Conservation (phyloP, 768 basidiomycete genomes). For the Naganishia vaughanmartiniae region DNA sequence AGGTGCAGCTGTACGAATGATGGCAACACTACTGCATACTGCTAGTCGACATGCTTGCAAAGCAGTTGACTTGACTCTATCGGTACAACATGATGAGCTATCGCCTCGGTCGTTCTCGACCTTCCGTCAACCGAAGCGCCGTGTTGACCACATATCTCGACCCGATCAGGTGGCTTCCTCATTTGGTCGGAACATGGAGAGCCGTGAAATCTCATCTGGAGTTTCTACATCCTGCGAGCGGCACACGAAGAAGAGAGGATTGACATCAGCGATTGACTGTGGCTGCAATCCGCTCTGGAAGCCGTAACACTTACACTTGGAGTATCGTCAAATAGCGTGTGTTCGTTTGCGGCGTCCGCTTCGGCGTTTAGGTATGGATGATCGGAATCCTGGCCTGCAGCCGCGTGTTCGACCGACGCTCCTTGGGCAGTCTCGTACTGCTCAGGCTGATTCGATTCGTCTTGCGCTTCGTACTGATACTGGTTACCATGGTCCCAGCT, state of each 20-base stretch:
- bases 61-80: too few species aligned
- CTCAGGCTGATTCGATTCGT: neutral
- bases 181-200: neutral
- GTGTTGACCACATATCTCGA: too few species aligned
- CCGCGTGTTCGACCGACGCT: neutral
- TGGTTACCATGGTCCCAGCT: slow-evolving; percentile 20
- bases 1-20: too few species aligned
- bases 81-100: too few species aligned
- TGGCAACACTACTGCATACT: too few species aligned
- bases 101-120: too few species aligned
- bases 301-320: slow-evolving; percentile 7
- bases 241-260: neutral
- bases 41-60: too few species aligned
- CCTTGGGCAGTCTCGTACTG: neutral
- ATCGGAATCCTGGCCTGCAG: neutral
- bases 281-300: too few species aligned
- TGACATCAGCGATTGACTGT: neutral
- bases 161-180: too few species aligned
- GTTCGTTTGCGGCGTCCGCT: neutral
- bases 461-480: neutral
- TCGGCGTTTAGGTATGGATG: neutral
- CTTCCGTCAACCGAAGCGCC: too few species aligned
- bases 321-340: neutral
- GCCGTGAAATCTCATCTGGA: neutral
- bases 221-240: neutral